Percentiles rank a stretch among this genome's conserved stretches.
phyloP scores from a whole-genome alignment of 176 grass and related monocot genomes.

The Lolium rigidum region DNA sequence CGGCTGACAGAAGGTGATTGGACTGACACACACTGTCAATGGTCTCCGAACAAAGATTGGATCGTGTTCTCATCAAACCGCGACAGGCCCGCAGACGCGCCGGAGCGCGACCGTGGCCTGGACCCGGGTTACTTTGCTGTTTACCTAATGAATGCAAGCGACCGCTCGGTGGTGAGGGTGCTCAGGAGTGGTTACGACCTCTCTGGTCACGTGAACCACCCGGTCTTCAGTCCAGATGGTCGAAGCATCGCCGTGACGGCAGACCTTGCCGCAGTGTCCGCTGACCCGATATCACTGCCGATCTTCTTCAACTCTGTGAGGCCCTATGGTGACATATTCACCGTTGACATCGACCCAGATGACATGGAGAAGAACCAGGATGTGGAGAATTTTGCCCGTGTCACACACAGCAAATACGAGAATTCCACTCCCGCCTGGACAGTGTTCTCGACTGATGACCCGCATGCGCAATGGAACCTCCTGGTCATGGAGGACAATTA shows the following conservation, averaged over 20 bases:
- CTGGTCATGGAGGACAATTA: neutral
- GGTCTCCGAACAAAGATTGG: slow-evolving; percentile 46
- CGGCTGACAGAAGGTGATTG: slow-evolving; percentile 16
- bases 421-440: slow-evolving; percentile 38
- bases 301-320: slow-evolving; percentile 44
- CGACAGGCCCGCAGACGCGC: slow-evolving; percentile 18
- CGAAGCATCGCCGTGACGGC: slow-evolving; percentile 47
- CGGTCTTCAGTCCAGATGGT: slow-evolving; percentile 50
- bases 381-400: slow-evolving; percentile 11
- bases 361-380: slow-evolving; percentile 39
- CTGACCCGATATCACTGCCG: slow-evolving; percentile 51
- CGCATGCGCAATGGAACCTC: slow-evolving; percentile 22
- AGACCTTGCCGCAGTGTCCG: slow-evolving; percentile 49
- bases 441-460: slow-evolving; percentile 26
- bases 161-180: slow-evolving; percentile 25
- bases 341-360: slow-evolving; percentile 32
- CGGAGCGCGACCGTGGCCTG: slow-evolving; percentile 1
- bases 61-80: slow-evolving; percentile 54
- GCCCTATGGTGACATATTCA: slow-evolving; percentile 49
- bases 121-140: slow-evolving; percentile 44
- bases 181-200: slow-evolving; percentile 14
- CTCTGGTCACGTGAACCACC: slow-evolving; percentile 60
- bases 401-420: slow-evolving; percentile 50
- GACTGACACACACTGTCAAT: slow-evolving; percentile 52
- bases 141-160: slow-evolving; percentile 8